Conservation (phyloP, 768 basidiomycete species). For the Termitomyces sp. region DNA sequence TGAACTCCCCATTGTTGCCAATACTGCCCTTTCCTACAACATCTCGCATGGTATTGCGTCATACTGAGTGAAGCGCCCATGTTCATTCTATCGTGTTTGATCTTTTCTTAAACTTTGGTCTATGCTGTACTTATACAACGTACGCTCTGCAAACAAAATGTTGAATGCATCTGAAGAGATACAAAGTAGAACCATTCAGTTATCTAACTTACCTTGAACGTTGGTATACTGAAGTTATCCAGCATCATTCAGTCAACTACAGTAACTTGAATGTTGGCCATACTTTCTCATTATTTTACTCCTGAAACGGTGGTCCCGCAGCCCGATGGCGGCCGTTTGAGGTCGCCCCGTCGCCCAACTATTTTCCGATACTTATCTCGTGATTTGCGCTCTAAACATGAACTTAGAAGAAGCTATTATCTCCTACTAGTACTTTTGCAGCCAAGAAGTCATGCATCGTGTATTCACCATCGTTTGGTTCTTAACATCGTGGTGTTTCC, state of each 20-base stretch:
- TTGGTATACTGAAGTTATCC: too few species aligned
- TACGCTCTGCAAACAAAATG: not conserved
- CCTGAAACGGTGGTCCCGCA: not conserved
- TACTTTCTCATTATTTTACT: not conserved
- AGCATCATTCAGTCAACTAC: too few species aligned
- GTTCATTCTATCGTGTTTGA: not conserved
- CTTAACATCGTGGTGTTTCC: not conserved
- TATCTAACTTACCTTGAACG: not conserved
- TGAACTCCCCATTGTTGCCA: slow-evolving; percentile 33
- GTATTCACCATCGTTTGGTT: not conserved
- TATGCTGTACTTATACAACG: not conserved
- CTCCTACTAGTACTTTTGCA: too few species aligned
- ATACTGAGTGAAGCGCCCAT: slow-evolving; percentile 20
- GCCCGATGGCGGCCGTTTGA: not conserved
- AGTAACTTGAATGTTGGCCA: too few species aligned
- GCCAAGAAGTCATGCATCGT: not conserved
- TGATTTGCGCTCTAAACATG: not conserved
- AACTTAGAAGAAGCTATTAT: too few species aligned
- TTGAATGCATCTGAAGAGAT: not conserved
- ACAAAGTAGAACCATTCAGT: too few species aligned
- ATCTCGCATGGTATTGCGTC: slow-evolving; percentile 37
- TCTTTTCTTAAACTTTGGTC: not conserved
- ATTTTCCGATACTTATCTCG: not conserved
- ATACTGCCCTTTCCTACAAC: slow-evolving; percentile 32
- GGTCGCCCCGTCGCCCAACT: not conserved